Base-by-base conservation (phyloP, 2,329 filamentous ascomycete species). In the Ciborinia camelliae region DNA sequence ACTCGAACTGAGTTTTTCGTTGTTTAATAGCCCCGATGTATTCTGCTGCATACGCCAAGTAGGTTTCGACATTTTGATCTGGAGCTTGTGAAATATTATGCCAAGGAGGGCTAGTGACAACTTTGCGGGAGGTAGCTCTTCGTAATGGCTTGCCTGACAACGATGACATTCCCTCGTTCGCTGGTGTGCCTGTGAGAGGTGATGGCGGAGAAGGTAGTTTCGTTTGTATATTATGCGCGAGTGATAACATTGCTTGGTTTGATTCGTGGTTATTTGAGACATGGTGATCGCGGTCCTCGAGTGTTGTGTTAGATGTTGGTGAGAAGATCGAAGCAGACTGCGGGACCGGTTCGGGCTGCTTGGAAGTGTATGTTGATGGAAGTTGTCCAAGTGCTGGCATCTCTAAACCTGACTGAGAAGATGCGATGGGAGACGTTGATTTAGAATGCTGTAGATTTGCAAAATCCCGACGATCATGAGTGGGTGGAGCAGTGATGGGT, bases 31-130 rank as follows among this genome's bases (percentile, higher is more conserved):
- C 23, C 23, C 35, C 26, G 15, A 50, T 35, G 14, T 23, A 26
- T 39, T 37, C 12, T 14, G 30, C 18, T 23, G 30, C 62, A 8
- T 35, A 28, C 4, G 26, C 32, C 20, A 63, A 37, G 20, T 63
- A 63, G 30, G 4, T 28, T 39, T 52, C 52, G 18, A 37, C 20
- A 4, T 35, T 20, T 51, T 59, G 52, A n/a, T 51, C 35, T 1
- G 32, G 53, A 18, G 62, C 35, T 41, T 63, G 62, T 20, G 52
- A 50, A 4, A 63, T 58, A 5, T 39, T 39, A 32, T n/a, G 15
- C 45, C 54, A 58, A 4, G 28, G 39, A 7, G 59, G 58, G 20
- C 9, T 15, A 41, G 6, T 26, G 26, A 14, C 45, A 28, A 35
- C 15, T 50, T 63, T 59, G 7, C 41, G 62, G 8, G 41, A 47